Evolutionary conservation across 148 eudicot genomes (phyloP).

Genomic region (Oxyria digyna): DNA sequence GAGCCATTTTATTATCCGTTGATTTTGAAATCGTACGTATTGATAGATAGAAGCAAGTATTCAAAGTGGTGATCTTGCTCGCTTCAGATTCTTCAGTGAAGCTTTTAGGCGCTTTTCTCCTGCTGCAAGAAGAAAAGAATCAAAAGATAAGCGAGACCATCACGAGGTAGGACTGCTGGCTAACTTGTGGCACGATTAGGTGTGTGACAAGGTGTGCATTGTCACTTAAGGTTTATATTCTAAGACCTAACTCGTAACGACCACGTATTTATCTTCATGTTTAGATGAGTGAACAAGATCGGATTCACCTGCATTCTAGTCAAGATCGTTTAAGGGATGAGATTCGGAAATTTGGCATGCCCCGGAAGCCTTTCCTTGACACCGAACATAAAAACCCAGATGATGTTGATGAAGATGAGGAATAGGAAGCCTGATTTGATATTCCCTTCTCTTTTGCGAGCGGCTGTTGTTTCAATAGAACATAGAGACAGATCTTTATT

Average conservation of each 20-base stretch:
- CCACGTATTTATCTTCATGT: conserved; percentile 9
- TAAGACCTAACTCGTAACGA: background rate
- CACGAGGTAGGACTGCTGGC: conserved; percentile 24
- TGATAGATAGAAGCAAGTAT: conserved; percentile 81
- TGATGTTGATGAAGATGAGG: conserved; percentile 26
- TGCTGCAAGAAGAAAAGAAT: conserved; percentile 23
- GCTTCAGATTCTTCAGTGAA: conserved; percentile 39
- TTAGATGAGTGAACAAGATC: conserved; percentile 24
- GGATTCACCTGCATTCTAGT: conserved; percentile 38
- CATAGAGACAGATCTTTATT: background rate
- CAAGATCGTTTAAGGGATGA: conserved; percentile 33
- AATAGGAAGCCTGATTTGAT: conserved; percentile 19
- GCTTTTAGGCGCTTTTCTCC: conserved; percentile 27
- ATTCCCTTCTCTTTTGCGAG: background rate
- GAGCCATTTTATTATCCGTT: background rate
- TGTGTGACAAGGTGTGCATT: too few species aligned
- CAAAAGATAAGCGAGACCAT: conserved; percentile 20
- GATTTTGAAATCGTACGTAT: conserved; percentile 1
- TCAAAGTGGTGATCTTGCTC: conserved; percentile 57
- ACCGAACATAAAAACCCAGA: conserved; percentile 26
- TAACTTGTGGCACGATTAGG: background rate
- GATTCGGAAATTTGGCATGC: conserved; percentile 37
- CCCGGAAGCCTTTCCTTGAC: conserved; percentile 31
- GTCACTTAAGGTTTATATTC: background rate
- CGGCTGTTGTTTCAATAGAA: background rate